A percentile compares a stretch with the other conserved stretches of the same genome.
phyloP scores from a whole-genome alignment of 495 filamentous ascomycete genomes.

The Neurospora sp. region DNA sequence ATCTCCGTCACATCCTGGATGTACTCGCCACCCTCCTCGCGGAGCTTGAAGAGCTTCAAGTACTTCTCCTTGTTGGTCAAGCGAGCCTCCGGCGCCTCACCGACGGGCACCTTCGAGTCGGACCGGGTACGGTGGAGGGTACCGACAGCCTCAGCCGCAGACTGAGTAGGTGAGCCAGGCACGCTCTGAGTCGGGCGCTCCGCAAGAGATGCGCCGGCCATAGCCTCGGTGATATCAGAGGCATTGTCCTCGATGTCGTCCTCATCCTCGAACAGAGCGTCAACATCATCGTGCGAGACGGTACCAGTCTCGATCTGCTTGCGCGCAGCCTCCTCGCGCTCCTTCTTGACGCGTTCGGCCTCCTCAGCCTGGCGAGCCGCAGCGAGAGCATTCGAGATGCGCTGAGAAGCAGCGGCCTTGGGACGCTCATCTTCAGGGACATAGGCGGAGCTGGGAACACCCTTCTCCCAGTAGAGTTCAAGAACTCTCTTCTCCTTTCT shows the following conservation, averaged over 20 bases:
- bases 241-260: slow-evolving; percentile 74
- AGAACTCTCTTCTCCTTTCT: slow-evolving; percentile 87
- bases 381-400: slow-evolving; percentile 62
- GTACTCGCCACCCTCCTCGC: slow-evolving; percentile 89
- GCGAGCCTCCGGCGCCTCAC: slow-evolving; percentile 61
- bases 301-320: slow-evolving; percentile 90
- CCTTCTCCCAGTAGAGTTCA: slow-evolving; percentile 99
- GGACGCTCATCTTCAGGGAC: slow-evolving; percentile 95
- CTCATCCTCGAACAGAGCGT: slow-evolving; percentile 68
- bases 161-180: slow-evolving; percentile 80
- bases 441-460: slow-evolving; percentile 89
- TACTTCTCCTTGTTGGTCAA: slow-evolving; percentile 95
- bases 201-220: slow-evolving; percentile 75
- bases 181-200: slow-evolving; percentile 92
- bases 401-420: slow-evolving; percentile 57
- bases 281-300: slow-evolving; percentile 79
- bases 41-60: slow-evolving; percentile 73
- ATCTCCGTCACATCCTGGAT: slow-evolving; percentile 98
- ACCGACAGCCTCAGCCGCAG: slow-evolving; percentile 54
- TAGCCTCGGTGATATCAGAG: slow-evolving; percentile 75
- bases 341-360: slow-evolving; percentile 65
- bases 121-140: slow-evolving; percentile 81
- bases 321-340: slow-evolving; percentile 76
- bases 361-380: slow-evolving; percentile 72
- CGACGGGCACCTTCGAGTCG: slow-evolving; percentile 78